Evolutionary conservation across 2,329 filamentous ascomycete genomes (phyloP).

Genomic region (Trichoderma oligosporum): DNA sequence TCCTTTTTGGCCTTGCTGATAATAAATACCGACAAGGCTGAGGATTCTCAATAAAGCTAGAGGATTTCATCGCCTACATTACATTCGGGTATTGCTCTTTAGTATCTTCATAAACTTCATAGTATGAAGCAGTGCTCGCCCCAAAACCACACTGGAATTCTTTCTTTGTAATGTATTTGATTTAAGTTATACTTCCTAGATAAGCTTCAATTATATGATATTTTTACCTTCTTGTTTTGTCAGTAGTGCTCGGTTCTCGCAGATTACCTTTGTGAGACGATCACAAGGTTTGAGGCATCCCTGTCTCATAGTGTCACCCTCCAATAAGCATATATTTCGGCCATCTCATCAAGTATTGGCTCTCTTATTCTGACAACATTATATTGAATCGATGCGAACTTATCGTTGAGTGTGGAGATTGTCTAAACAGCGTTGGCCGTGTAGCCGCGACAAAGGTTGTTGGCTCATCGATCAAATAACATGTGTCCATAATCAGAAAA

Average conservation of each 20-base stretch:
- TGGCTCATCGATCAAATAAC: not conserved
- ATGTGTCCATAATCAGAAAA: too few relatives aligned
- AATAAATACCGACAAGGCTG: not conserved
- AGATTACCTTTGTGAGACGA: not conserved
- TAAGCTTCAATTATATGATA: slow-evolving; percentile 6
- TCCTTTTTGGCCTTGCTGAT: not conserved
- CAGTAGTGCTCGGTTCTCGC: not conserved
- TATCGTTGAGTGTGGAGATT: slow-evolving; percentile 10
- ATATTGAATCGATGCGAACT: not conserved
- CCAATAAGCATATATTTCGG: not conserved
- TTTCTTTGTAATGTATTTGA: not conserved
- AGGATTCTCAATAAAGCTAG: not conserved
- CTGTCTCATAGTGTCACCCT: not conserved
- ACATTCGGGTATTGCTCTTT: not conserved
- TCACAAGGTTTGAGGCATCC: not conserved
- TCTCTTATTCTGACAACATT: not conserved
- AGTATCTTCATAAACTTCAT: not conserved
- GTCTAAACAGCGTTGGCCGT: not conserved
- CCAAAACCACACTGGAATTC: not conserved
- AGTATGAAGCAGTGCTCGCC: not conserved
- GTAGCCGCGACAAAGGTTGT: not conserved
- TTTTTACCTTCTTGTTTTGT: slow-evolving; percentile 11
- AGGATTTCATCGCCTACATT: not conserved
- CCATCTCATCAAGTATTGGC: not conserved
- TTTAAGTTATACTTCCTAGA: not conserved